Percentiles rank a stretch among this genome's conserved stretches.
Evolutionary conservation across 805 yeast genomes (phyloP).

Genomic region (Barnettozyma sucrosica): DNA sequence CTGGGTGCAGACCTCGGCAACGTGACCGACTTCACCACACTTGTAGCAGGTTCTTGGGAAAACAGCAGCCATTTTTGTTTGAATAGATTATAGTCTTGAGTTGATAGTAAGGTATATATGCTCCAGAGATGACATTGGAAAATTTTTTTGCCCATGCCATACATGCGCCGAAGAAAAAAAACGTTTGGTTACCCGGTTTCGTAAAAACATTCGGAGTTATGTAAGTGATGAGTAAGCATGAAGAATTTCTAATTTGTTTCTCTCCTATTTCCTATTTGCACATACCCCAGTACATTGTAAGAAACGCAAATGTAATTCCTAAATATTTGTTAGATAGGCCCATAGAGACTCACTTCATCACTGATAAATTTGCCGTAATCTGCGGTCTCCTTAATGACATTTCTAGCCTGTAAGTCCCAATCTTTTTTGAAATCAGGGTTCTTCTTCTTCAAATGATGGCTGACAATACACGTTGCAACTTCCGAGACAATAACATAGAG

Average conservation of each 20-base stretch:
- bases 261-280: background rate
- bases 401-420: background rate
- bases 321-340: background rate
- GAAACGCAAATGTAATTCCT: too few relatives aligned
- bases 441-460: conserved; percentile 38
- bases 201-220: background rate
- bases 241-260: too few relatives aligned
- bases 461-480: conserved; percentile 44
- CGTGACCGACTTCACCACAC: conserved; percentile 89
- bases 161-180: background rate
- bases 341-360: conserved; percentile 14
- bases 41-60: conserved; percentile 80
- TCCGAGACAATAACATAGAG: conserved; percentile 62
- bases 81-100: background rate
- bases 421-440: conserved; percentile 25
- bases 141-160: conserved; percentile 4
- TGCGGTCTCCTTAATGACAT: conserved; percentile 26
- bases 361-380: conserved; percentile 40
- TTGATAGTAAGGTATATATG: background rate
- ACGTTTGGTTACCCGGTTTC: background rate
- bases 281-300: background rate
- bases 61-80: conserved; percentile 23
- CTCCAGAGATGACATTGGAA: conserved; percentile 6
- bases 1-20: conserved; percentile 83
- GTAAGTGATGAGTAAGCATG: background rate